Conservation (phyloP, 2,329 filamentous ascomycete species). For the Xylaria digitata region DNA sequence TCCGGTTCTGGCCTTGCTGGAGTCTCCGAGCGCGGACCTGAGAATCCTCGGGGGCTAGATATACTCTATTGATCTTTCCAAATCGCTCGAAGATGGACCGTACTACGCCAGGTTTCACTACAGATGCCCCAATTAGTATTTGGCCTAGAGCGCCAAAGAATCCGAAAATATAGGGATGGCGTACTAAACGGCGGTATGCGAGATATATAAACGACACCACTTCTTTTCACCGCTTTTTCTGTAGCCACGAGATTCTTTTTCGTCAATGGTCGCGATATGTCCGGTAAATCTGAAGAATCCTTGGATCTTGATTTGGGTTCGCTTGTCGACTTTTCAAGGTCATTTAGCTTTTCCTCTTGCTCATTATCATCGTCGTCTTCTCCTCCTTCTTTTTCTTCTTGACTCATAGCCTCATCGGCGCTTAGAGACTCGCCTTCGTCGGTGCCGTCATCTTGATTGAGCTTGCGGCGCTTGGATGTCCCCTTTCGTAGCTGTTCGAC, state of each 20-base stretch:
- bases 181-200: slow-evolving; percentile 89
- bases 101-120: slow-evolving; percentile 71
- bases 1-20: slow-evolving; percentile 82
- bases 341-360: slow-evolving; percentile 42
- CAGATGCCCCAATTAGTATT: neutral
- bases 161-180: neutral
- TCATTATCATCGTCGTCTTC: slow-evolving; percentile 31
- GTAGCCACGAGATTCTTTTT: slow-evolving; percentile 76
- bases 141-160: neutral
- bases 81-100: slow-evolving; percentile 66
- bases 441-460: slow-evolving; percentile 45
- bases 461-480: slow-evolving; percentile 63
- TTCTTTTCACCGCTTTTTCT: slow-evolving; percentile 74
- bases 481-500: slow-evolving; percentile 72
- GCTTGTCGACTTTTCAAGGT: slow-evolving; percentile 31
- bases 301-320: slow-evolving; percentile 44
- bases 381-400: slow-evolving; percentile 32
- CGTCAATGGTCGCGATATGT: slow-evolving; percentile 65
- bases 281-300: slow-evolving; percentile 56
- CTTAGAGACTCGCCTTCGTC: slow-evolving; percentile 50
- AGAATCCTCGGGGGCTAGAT: slow-evolving; percentile 61
- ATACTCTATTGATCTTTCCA: slow-evolving; percentile 70
- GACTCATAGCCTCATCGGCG: slow-evolving; percentile 45
- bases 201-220: slow-evolving; percentile 85
- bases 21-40: slow-evolving; percentile 73